These are phyloP conservation scores for Paecilomyces dactylethromorphus DNA, from an alignment of 2,329 filamentous ascomycete species.

Conservation along the genomic window DNA sequence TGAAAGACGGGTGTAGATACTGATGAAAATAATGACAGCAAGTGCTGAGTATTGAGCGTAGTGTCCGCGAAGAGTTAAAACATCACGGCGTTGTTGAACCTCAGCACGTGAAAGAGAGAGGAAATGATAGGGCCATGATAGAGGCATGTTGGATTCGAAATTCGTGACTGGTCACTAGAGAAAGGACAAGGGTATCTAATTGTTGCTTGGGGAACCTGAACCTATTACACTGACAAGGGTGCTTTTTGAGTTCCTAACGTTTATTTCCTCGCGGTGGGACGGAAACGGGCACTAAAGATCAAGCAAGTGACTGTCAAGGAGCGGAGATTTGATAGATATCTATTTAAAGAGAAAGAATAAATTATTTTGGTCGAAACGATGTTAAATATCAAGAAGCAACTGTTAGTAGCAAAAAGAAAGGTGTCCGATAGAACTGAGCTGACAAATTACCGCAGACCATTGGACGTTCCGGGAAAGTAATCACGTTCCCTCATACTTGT, in stretches of 20 bases:
- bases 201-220: background rate
- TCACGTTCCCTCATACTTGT: background rate
- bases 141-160: background rate
- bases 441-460: background rate
- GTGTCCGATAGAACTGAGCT: background rate
- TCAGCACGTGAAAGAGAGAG: constrained; percentile 44
- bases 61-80: constrained; percentile 51
- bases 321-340: background rate
- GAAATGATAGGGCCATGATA: constrained; percentile 46
- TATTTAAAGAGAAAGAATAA: background rate
- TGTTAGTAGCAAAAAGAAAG: background rate
- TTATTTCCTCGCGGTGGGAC: background rate
- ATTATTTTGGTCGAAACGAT: background rate
- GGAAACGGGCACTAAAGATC: background rate
- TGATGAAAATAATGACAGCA: constrained; percentile 36
- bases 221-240: background rate
- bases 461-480: background rate
- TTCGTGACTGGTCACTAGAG: no score
- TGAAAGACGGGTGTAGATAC: constrained; percentile 17
- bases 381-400: background rate
- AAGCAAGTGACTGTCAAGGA: background rate
- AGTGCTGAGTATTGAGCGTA: constrained; percentile 51
- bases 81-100: constrained; percentile 43
- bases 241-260: background rate
- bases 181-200: background rate